Conservation (phyloP, 768 basidiomycete species). For the Hypholoma sublateritium region DNA sequence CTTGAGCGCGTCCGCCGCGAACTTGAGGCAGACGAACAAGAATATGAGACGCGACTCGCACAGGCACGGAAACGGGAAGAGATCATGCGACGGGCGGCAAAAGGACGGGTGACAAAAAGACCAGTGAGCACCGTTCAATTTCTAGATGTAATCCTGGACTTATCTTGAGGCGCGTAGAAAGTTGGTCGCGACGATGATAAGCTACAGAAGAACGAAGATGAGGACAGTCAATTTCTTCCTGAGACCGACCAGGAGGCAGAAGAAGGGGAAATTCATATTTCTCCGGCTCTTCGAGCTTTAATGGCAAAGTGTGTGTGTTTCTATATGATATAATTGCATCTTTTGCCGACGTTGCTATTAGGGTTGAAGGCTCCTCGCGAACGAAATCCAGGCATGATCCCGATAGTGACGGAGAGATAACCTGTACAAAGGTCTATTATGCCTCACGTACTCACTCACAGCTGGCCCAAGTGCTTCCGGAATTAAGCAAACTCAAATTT, state of each 20-base stretch:
- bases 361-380: slow-evolving; percentile 33
- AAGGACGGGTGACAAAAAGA: slow-evolving; percentile 60
- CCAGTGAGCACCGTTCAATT: slow-evolving; percentile 35
- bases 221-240: slow-evolving; percentile 76
- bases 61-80: slow-evolving; percentile 66
- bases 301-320: slow-evolving; percentile 63
- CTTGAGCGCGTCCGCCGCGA: slow-evolving; percentile 61
- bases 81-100: slow-evolving; percentile 48
- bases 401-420: slow-evolving; percentile 44
- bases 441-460: slow-evolving; percentile 97
- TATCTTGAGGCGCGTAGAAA: slow-evolving; percentile 14
- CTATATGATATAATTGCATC: background rate
- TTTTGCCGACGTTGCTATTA: slow-evolving; percentile 8
- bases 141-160: background rate
- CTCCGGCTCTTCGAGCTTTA: slow-evolving; percentile 74
- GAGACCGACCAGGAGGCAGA: slow-evolving; percentile 42
- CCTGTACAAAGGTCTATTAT: slow-evolving; percentile 86
- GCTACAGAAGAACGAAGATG: slow-evolving; percentile 31
- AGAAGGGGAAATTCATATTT: slow-evolving; percentile 56
- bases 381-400: slow-evolving; percentile 6
- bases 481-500: slow-evolving; percentile 73
- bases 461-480: slow-evolving; percentile 85
- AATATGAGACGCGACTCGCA: slow-evolving; percentile 59
- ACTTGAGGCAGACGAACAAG: slow-evolving; percentile 65
- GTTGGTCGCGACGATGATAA: slow-evolving; percentile 2